phyloP scores from a whole-genome alignment of 1,284 basidiomycete genomes.

The Austroboletus niveus region DNA sequence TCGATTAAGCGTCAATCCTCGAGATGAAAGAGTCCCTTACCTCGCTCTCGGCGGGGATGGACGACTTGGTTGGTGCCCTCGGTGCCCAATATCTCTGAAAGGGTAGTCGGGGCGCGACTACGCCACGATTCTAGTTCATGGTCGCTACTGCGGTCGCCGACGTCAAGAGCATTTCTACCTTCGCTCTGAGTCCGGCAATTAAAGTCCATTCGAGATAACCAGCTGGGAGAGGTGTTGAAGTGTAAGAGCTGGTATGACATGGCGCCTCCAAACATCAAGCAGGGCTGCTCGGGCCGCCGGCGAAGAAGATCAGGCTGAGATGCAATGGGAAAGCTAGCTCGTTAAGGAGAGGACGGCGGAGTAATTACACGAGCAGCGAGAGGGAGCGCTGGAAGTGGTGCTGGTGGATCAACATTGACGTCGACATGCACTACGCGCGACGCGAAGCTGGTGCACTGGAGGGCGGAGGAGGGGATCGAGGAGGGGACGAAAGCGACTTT shows the following conservation, averaged over 20 bases:
- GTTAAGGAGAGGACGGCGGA: slow-evolving; percentile 7
- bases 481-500: slow-evolving; percentile 26
- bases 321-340: slow-evolving; percentile 15
- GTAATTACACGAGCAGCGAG: slow-evolving; percentile 7
- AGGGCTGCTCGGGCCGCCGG: slow-evolving; percentile 68
- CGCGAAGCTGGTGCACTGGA: slow-evolving; percentile 21
- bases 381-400: slow-evolving; percentile 25
- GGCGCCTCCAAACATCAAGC: slow-evolving; percentile 71
- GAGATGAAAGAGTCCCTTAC: neutral
- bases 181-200: too few species aligned
- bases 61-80: too few species aligned
- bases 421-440: too few species aligned
- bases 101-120: slow-evolving; percentile 25
- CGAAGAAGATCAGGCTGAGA: slow-evolving; percentile 31
- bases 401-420: slow-evolving; percentile 11
- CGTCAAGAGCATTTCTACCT: slow-evolving; percentile 14
- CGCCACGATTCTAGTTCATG: slow-evolving; percentile 9
- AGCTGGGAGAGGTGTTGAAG: slow-evolving; percentile 20
- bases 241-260: slow-evolving; percentile 37
- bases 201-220: too few species aligned
- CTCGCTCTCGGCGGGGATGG: too few species aligned
- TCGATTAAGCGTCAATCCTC: slow-evolving; percentile 10
- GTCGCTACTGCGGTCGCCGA: slow-evolving; percentile 23
- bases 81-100: slow-evolving; percentile 1
- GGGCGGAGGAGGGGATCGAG: slow-evolving; percentile 19